phyloP scores from a whole-genome alignment of 78 protist species.

The Dictyostelium purpureum region DNA sequence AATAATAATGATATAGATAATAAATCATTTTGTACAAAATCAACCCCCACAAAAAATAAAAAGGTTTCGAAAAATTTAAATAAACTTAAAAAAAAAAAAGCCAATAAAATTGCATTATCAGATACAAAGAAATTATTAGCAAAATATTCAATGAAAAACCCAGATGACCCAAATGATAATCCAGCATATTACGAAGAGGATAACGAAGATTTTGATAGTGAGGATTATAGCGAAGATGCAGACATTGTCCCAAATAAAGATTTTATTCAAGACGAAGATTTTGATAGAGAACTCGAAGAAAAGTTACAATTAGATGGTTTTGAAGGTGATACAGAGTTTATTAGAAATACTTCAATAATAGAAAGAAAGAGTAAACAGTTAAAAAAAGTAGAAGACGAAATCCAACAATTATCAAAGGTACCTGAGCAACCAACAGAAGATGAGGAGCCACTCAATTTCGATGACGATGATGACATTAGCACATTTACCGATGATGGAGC shows the following conservation, averaged over 20 bases:
- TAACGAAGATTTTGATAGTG: neutral
- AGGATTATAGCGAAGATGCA: neutral
- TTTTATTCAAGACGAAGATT: neutral
- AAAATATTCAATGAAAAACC: neutral
- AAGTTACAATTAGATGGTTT: neutral
- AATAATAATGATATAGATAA: neutral
- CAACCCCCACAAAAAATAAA: too few species aligned
- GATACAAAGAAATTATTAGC: constrained; percentile 4
- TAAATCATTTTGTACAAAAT: neutral
- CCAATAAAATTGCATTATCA: neutral
- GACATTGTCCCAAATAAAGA: neutral
- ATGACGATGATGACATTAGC: neutral
- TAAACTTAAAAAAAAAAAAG: neutral
- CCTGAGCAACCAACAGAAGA: too few species aligned
- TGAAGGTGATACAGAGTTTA: too few species aligned
- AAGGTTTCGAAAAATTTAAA: neutral
- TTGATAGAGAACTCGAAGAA: neutral
- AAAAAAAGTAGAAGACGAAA: neutral
- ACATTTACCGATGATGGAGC: neutral
- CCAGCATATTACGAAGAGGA: neutral
- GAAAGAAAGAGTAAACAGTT: neutral
- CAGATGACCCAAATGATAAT: neutral
- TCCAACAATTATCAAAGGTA: too few species aligned
- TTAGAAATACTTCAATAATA: too few species aligned
- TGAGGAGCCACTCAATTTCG: neutral